Conservation (phyloP, 345 rosid genomes). For the Eucalyptus rudis region DNA sequence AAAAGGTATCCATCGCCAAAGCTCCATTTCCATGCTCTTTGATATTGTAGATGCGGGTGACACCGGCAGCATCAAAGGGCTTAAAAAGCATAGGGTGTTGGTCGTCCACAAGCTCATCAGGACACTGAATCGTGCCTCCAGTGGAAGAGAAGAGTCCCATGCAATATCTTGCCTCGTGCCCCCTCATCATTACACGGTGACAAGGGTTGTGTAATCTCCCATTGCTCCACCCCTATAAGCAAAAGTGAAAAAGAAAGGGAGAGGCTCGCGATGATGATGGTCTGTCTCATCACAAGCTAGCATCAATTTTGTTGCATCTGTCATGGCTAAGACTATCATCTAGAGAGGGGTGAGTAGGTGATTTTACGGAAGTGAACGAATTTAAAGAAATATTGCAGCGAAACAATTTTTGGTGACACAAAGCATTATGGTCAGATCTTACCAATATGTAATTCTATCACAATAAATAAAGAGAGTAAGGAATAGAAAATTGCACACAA, state of each 20-base stretch:
- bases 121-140: not conserved
- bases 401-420: too few species aligned
- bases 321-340: too few species aligned
- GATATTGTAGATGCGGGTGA: not conserved
- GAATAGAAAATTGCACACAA: too few species aligned
- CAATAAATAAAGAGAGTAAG: too few species aligned
- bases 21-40: not conserved
- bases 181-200: not conserved
- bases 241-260: not conserved
- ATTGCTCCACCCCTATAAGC: not conserved
- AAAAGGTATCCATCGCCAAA: not conserved
- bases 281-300: not conserved
- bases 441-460: too few species aligned
- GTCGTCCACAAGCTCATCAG: conserved; percentile 9
- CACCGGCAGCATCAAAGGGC: conserved; percentile 4
- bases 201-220: not conserved
- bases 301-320: not conserved
- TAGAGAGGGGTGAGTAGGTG: too few species aligned
- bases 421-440: too few species aligned
- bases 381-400: too few species aligned
- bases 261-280: not conserved
- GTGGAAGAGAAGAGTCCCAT: conserved; percentile 1
- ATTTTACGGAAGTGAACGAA: too few species aligned
- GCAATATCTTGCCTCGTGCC: not conserved
- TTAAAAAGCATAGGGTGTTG: conserved; percentile 12